Conservation (phyloP, 257 asterid genomes). For the Dorcoceras hygrometricum region DNA sequence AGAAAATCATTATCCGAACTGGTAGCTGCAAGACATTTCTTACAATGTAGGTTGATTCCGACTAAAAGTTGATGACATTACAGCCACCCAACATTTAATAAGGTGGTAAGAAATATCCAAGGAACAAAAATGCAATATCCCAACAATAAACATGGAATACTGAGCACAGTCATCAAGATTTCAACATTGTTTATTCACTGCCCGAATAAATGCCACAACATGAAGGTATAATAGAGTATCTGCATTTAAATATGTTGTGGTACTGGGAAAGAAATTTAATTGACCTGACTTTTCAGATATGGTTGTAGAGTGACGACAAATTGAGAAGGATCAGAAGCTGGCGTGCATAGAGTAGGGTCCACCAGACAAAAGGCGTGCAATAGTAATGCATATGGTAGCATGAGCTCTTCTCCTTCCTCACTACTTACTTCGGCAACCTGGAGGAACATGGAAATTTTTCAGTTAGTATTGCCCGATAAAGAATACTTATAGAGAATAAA, state of each 20-base stretch:
- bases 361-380: conserved; percentile 90
- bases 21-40: conserved; percentile 6
- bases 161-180: not conserved
- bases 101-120: not conserved
- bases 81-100: not conserved
- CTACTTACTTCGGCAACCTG: conserved; percentile 79
- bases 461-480: conserved; percentile 12
- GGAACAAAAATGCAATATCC: not conserved
- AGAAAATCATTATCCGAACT: not conserved
- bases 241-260: not conserved
- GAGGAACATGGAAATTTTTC: conserved; percentile 24
- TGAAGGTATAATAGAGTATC: not conserved
- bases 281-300: conserved; percentile 91
- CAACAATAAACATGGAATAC: not conserved
- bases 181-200: not conserved
- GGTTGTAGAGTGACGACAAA: conserved; percentile 94
- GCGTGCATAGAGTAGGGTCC: conserved; percentile 87
- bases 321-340: conserved; percentile 95
- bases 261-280: conserved; percentile 7
- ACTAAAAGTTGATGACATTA: not conserved
- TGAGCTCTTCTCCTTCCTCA: conserved; percentile 71
- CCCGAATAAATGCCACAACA: not conserved
- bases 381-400: conserved; percentile 90
- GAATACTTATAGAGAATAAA: conserved; percentile 16
- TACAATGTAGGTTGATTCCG: not conserved